These are phyloP conservation scores for Irineochytrium annulatum DNA, from an alignment of 192 early-diverging fungal species.

Conservation along the genomic window DNA sequence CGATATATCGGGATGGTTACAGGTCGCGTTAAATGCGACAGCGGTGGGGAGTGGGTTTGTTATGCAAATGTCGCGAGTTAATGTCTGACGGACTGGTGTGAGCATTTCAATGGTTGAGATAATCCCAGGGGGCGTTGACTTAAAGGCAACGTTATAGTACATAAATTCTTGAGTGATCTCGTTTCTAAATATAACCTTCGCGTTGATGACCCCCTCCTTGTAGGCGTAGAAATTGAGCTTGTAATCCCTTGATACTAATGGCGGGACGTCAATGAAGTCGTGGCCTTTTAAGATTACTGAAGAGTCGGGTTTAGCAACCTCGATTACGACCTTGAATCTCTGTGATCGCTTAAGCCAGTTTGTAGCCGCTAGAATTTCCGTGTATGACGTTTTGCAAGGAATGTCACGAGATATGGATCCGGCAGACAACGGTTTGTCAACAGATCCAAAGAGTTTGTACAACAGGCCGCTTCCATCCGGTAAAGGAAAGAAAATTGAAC, in stretches of 20 bases:
- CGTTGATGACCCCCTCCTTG: conserved; percentile 49
- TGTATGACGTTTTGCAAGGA: conserved; percentile 52
- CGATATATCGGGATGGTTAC: conserved; percentile 44
- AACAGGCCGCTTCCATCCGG: conserved; percentile 56
- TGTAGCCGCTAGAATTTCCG: conserved; percentile 42
- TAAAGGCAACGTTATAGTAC: conserved; percentile 52
- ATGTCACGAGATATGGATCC: conserved; percentile 52
- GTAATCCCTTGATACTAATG: conserved; percentile 45
- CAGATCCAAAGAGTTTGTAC: conserved; percentile 55
- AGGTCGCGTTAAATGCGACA: conserved; percentile 40
- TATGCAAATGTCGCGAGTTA: conserved; percentile 38
- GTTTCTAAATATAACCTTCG: conserved; percentile 56
- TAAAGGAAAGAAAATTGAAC: conserved; percentile 58
- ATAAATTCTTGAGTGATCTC: conserved; percentile 55
- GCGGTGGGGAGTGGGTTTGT: conserved; percentile 46
- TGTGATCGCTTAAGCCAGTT: conserved; percentile 59
- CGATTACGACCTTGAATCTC: conserved; percentile 46
- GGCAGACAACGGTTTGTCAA: conserved; percentile 49
- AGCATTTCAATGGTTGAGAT: conserved; percentile 44
- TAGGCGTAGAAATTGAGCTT: conserved; percentile 58
- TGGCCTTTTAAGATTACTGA: conserved; percentile 52
- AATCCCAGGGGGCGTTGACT: conserved; percentile 49
- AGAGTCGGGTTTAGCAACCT: conserved; percentile 53
- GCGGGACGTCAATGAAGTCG: conserved; percentile 57
- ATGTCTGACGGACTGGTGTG: conserved; percentile 38